Base-by-base conservation (phyloP, 352 stramenopile species). In the Phytophthora multivora region DNA sequence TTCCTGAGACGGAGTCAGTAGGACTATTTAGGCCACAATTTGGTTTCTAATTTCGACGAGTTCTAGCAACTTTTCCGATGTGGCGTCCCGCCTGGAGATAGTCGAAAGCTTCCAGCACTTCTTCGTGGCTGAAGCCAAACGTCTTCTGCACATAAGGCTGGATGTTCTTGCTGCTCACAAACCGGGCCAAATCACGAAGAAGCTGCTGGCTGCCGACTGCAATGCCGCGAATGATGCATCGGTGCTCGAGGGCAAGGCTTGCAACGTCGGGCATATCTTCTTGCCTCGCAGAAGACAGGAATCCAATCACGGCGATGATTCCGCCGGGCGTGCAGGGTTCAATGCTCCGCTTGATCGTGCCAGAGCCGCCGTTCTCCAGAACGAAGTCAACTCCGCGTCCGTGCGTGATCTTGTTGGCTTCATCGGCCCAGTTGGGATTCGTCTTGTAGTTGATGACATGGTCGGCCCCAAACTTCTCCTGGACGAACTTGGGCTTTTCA, bases 361-460 rank as follows among this genome's bases (percentile, higher is more conserved):
- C 51, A 31, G 50, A 57, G 3, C 50, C 35, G 5, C 50, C 50
- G 3, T 6, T 57, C 23, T 57, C 50, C 8, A 57, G 50, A 28
- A 46, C 33, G 12, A 47, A 46, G 23, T 47, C 50, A 30, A 57
- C 49, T 5, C 48, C 48, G 5, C 15, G 35, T 5, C 35, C 35
- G n/a, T 46, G 33, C 11, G 35, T 46, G 19, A 56, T 45, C n/a
- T 46, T 19, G 18, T 47, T 56, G 13, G 33, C 33, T 25, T 25
- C 48, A 43, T 21, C 33, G 6, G 33, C 48, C 33, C 49, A 56
- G 13, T 56, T 35, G 21, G 35, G 21, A 7, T 47, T 21, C 8
- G 49, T 56, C 9, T 56, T 46, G 49, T 46, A 46, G 49, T 56
- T 56, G 33, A 56, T 50, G 8, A 51, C 40, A 40, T 51, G 51